A percentile compares a stretch with the other conserved stretches of the same genome.
Conservation (phyloP, 2,329 filamentous ascomycete species). For the Curvularia lunata region DNA sequence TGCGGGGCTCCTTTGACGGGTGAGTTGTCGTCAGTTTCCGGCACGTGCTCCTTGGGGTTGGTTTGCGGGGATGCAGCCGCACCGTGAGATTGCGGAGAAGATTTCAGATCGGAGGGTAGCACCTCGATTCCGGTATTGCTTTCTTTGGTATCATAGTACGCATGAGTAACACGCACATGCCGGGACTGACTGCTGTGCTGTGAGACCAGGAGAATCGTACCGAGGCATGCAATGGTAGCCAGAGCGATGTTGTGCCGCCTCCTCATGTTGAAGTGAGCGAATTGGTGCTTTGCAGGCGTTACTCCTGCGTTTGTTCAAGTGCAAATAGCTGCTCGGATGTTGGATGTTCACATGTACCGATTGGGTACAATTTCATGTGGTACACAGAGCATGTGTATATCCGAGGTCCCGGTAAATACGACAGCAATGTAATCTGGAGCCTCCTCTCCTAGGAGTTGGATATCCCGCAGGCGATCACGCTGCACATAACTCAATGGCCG, state of each 20-base stretch:
- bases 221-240: slow-evolving; percentile 14
- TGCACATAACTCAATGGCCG: slow-evolving; percentile 1
- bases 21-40: not conserved
- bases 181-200: slow-evolving; percentile 5
- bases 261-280: slow-evolving; percentile 8
- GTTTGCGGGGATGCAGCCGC: not conserved
- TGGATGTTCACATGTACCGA: slow-evolving; percentile 3
- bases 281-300: not conserved
- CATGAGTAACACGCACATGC: not conserved
- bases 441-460: not conserved
- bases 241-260: slow-evolving; percentile 17
- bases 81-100: not conserved
- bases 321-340: slow-evolving; percentile 1
- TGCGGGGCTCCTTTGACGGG: not conserved
- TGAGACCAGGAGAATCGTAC: slow-evolving; percentile 6
- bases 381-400: not conserved
- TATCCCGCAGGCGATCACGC: not conserved
- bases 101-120: slow-evolving; percentile 6
- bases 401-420: not conserved
- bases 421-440: not conserved
- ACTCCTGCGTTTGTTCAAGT: not conserved
- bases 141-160: slow-evolving; percentile 1
- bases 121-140: slow-evolving; percentile 10
- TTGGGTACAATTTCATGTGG: not conserved
- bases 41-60: not conserved